Percentiles rank a stretch among this genome's conserved stretches.
Evolutionary conservation across 2,329 filamentous ascomycete species (phyloP).

Genomic region (Cephalotrichum gorgonifer): DNA sequence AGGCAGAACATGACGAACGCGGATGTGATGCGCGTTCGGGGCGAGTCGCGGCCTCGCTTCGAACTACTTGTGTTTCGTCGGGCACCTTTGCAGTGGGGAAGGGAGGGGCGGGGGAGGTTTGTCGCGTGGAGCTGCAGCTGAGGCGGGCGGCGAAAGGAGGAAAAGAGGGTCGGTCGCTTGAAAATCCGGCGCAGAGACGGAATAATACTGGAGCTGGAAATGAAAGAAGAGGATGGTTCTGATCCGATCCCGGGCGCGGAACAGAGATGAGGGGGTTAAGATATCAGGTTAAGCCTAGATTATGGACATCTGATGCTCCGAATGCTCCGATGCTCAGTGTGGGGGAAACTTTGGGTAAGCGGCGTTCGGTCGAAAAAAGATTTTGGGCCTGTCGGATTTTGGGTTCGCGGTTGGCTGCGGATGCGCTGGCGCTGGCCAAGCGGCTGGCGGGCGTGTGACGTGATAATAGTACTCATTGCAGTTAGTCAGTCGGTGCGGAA

Average conservation of each 20-base stretch:
- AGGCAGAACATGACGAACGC: slow-evolving; percentile 50
- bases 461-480: not conserved
- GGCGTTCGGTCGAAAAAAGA: not conserved
- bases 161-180: not conserved
- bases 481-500: not conserved
- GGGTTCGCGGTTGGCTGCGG: not conserved
- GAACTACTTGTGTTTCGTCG: not conserved
- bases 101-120: no score
- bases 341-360: not conserved
- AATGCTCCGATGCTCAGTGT: no score
- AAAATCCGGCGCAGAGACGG: not conserved
- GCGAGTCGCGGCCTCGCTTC: not conserved
- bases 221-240: not conserved
- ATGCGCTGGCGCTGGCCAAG: not conserved
- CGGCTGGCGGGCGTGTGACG: not conserved
- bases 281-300: not conserved
- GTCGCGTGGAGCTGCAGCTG: not conserved
- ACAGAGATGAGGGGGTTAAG: not conserved
- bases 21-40: not conserved
- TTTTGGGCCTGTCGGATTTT: not conserved
- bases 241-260: not conserved
- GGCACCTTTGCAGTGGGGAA: not conserved
- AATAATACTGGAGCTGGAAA: not conserved
- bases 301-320: not conserved
- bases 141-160: not conserved